phyloP scores from a whole-genome alignment of 768 basidiomycete genomes.

The Agaricus blazei region DNA sequence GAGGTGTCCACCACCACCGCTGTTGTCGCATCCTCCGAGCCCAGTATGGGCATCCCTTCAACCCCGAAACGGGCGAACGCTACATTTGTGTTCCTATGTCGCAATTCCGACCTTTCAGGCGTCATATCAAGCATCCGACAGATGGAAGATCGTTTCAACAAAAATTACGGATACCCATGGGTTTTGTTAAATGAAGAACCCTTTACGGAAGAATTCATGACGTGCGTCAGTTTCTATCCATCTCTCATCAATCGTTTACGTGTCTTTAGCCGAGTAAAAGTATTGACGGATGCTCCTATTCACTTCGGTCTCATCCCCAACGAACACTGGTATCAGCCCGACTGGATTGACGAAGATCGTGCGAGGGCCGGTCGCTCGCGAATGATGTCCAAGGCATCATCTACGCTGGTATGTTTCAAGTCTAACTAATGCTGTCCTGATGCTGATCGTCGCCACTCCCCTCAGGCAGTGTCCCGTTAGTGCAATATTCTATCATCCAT shows the following conservation, averaged over 20 bases:
- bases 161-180: constrained; percentile 68
- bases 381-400: constrained; percentile 63
- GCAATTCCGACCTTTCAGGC: constrained; percentile 48
- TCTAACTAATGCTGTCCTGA: constrained; percentile 4
- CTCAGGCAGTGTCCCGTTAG: constrained; percentile 68
- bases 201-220: constrained; percentile 70
- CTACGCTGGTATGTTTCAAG: constrained; percentile 44
- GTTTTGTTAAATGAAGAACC: constrained; percentile 82
- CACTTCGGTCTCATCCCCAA: constrained; percentile 68
- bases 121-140: constrained; percentile 55
- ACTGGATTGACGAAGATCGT: constrained; percentile 71
- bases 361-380: constrained; percentile 55
- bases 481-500: constrained; percentile 12
- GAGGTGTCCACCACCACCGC: neutral
- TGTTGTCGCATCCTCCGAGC: constrained; percentile 1
- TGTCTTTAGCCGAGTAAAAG: constrained; percentile 38
- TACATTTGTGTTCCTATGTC: constrained; percentile 71
- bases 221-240: constrained; percentile 25
- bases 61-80: constrained; percentile 53
- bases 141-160: constrained; percentile 84
- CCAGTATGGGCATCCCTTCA: neutral
- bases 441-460: constrained; percentile 7
- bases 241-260: neutral
- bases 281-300: constrained; percentile 53
- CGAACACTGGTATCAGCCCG: constrained; percentile 78